phyloP scores from a whole-genome alignment of 345 rosid genomes.

The Eucalyptus erythrocorys region DNA sequence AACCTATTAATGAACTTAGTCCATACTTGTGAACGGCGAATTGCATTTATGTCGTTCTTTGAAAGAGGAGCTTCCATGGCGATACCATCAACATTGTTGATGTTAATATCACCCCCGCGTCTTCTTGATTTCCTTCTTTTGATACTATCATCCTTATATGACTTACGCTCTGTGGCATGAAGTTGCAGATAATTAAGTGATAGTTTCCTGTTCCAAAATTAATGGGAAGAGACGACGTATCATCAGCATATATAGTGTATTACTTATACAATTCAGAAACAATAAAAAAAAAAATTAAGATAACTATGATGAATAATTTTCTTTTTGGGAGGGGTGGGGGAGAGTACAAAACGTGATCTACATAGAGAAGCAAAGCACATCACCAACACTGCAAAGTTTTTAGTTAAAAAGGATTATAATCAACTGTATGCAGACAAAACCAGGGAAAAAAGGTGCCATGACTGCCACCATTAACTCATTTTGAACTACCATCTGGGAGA shows the following conservation, averaged over 20 bases:
- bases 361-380: neutral
- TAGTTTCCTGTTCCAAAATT: conserved; percentile 53
- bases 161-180: conserved; percentile 43
- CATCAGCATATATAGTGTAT: neutral
- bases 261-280: neutral
- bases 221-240: conserved; percentile 1
- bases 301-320: neutral
- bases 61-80: conserved; percentile 53
- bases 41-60: conserved; percentile 64
- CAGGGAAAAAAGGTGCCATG: neutral
- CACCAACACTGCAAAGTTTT: neutral
- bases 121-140: conserved; percentile 63
- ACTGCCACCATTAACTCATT: neutral
- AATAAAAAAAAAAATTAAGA: neutral
- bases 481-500: neutral
- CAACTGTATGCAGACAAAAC: neutral
- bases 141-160: conserved; percentile 36
- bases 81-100: conserved; percentile 8
- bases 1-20: neutral
- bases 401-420: neutral
- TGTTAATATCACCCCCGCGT: conserved; percentile 26
- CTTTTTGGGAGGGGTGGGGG: neutral
- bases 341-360: neutral
- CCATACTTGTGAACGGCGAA: conserved; percentile 75
- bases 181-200: conserved; percentile 70